Evolutionary conservation across 2,329 filamentous ascomycete genomes (phyloP), one percentile per base, ranked within the genome.

Genomic region (Lasiodiplodia hormozganensis): DNA sequence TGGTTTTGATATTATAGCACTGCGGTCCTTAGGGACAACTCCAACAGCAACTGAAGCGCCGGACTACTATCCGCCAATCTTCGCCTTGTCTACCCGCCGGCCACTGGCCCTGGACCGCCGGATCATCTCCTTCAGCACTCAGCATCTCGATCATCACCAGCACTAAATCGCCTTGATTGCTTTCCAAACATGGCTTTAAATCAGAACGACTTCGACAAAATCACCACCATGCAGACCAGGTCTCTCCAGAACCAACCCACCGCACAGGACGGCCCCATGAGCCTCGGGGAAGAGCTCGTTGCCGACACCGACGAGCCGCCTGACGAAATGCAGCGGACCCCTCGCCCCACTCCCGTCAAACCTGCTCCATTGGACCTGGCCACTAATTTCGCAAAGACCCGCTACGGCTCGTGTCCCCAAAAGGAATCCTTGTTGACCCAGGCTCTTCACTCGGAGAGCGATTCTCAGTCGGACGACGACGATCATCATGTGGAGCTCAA

Each of bases 291-390:
- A 69, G 94, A 97, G 68, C 79, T 89, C 73, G 82, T 85, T 69
- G 87, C 91, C 72, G 95, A 97, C 75, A 86, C 90, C 62, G 95
- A 98, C 80, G 95, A 98, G 80, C 94, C 94, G 62, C 94, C 94
- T 74, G 94, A 97, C 81, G 75, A 81, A 76, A 72, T 71, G 76
- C 77, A 80, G 80, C 75, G 84, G 82, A 79, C 84, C 80, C 64
- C 77, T 76, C 60, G 81, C 85, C 76, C 78, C 34, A 79, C 78
- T 64, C 74, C 76, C 7, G 68, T 79, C 36, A 73, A 72, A n/a
- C 74, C 82, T n/a, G 82, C 83, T 74, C 62, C 68, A 76, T 16
- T 76, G 71, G 79, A 70, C 65, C 75, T 70, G 73, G 70, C 72
- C 68, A 79, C 75, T 68, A 76, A 64, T 52, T 86, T 87, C 73